Evolutionary conservation across 305 asterid species (phyloP).

Genomic region (Rubia occidens): DNA sequence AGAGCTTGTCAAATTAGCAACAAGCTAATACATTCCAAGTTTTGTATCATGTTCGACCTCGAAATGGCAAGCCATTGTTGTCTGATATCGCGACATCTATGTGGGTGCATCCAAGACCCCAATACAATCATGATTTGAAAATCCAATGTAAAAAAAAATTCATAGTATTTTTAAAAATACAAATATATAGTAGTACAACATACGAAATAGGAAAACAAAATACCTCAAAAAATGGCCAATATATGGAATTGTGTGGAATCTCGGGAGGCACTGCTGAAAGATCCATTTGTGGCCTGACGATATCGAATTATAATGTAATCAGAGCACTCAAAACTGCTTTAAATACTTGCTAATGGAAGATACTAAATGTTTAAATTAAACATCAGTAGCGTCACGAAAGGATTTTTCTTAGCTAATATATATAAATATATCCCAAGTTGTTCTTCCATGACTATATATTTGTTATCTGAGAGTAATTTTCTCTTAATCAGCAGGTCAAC

Average conservation of each 20-base stretch:
- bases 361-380: not conserved
- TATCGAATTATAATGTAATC: not conserved
- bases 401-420: not conserved
- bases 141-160: no score
- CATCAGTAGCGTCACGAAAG: not conserved
- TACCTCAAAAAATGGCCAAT: not conserved
- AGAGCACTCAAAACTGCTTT: not conserved
- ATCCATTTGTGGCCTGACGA: not conserved
- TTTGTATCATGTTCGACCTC: no score
- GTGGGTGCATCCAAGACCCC: no score
- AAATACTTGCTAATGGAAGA: not conserved
- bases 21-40: no score
- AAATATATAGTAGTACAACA: no score
- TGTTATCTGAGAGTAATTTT: no score
- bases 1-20: no score
- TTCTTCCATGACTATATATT: no score
- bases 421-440: not conserved
- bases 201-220: not conserved
- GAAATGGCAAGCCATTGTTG: no score
- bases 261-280: not conserved
- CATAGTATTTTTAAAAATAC: no score
- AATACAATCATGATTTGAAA: no score
- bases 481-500: not conserved
- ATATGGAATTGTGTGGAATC: not conserved
- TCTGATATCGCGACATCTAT: no score